phyloP scores from a whole-genome alignment of 306 rosid genomes.

The Cyamopsis tetragonoloba region DNA sequence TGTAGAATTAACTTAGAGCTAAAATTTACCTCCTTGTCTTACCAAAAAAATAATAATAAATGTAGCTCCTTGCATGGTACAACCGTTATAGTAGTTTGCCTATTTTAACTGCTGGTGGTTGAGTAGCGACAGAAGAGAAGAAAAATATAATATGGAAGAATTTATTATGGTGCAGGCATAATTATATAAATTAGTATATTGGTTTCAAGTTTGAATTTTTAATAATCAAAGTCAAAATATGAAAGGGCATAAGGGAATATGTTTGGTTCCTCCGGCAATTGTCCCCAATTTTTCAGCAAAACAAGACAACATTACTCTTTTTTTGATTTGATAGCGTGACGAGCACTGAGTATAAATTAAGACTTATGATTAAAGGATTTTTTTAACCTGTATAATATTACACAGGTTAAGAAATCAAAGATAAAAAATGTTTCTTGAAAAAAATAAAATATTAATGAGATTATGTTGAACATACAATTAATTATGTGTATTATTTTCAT shows the following conservation, averaged over 20 bases:
- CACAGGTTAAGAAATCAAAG: no score
- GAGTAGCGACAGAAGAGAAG: neutral
- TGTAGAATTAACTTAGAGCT: neutral
- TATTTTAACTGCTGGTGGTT: neutral
- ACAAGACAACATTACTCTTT: conserved; percentile 29
- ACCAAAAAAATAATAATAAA: no score
- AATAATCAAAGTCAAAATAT: conserved; percentile 30
- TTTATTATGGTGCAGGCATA: conserved; percentile 29
- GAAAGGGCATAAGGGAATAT: conserved; percentile 22
- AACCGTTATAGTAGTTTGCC: neutral
- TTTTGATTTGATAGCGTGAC: neutral
- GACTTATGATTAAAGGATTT: neutral
- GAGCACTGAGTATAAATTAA: neutral
- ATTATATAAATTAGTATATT: conserved; percentile 5
- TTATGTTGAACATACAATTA: no score
- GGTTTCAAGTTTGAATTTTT: conserved; percentile 5
- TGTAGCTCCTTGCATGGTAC: neutral
- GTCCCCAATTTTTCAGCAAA: conserved; percentile 14
- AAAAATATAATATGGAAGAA: neutral
- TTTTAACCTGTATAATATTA: no score
- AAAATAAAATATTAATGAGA: no score
- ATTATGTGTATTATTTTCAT: no score
- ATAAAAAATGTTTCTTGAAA: no score
- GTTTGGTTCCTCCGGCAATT: conserved; percentile 26
- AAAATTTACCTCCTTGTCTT: neutral